A percentile compares a stretch with the other conserved stretches of the same genome.
phyloP scores from a whole-genome alignment of 1,139 yeast genomes.

The Arxiozyma slooffiae region DNA sequence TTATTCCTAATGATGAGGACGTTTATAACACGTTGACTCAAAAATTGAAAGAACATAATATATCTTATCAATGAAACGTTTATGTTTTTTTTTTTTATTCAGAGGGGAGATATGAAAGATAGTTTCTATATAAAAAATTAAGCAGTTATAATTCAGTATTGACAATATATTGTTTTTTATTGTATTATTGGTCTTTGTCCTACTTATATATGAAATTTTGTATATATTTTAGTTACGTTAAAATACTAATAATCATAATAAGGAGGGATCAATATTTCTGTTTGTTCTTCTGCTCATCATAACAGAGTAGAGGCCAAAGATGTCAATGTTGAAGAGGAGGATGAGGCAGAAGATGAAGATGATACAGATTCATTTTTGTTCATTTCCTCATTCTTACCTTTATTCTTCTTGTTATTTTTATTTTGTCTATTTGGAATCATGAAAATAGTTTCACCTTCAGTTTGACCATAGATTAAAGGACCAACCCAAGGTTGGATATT shows the following conservation, averaged over 20 bases:
- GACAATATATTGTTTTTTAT: not conserved
- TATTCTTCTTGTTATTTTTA: not conserved
- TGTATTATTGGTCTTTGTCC: not conserved
- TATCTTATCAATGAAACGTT: slow-evolving; percentile 4
- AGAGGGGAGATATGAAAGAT: not conserved
- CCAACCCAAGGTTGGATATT: slow-evolving; percentile 90
- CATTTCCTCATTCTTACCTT: not conserved
- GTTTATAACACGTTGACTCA: slow-evolving; percentile 11
- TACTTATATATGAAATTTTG: too few relatives aligned
- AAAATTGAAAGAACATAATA: slow-evolving; percentile 11
- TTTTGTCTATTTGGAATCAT: not conserved
- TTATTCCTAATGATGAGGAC: slow-evolving; percentile 38
- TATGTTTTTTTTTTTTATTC: too few relatives aligned
- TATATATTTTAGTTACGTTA: too few relatives aligned
- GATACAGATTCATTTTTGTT: not conserved
- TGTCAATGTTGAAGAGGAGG: not conserved
- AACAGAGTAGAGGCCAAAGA: not conserved
- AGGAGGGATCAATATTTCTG: not conserved
- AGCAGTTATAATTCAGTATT: not conserved
- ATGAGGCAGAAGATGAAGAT: not conserved
- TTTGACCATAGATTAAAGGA: slow-evolving; percentile 59
- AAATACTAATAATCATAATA: not conserved
- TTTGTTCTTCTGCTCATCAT: not conserved
- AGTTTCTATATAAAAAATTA: not conserved
- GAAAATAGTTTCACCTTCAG: slow-evolving; percentile 30